These are phyloP conservation scores for Pseudozyma thailandica DNA, from an alignment of 1,284 basidiomycete species.

Conservation along the genomic window DNA sequence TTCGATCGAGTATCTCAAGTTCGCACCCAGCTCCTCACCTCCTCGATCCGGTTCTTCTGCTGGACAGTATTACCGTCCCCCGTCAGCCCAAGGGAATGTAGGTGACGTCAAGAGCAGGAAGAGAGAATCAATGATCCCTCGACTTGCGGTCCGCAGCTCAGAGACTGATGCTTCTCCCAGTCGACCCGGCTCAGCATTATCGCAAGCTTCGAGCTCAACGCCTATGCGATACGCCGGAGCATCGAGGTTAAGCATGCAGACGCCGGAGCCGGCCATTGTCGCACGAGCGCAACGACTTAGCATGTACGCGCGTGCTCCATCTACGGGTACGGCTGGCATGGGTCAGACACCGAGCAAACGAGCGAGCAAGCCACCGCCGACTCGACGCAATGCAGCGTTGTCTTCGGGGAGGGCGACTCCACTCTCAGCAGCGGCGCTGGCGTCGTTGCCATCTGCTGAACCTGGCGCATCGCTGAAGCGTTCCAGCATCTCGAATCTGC, in stretches of 20 bases:
- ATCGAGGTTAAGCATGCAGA: slow-evolving; percentile 59
- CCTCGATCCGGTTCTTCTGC: slow-evolving; percentile 39
- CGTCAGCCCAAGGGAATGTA: slow-evolving; percentile 43
- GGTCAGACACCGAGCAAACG: slow-evolving; percentile 31
- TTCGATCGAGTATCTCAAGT: slow-evolving; percentile 40
- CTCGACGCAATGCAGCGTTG: slow-evolving; percentile 28
- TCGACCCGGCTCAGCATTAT: slow-evolving; percentile 56
- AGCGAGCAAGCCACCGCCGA: slow-evolving; percentile 59
- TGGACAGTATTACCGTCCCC: slow-evolving; percentile 56
- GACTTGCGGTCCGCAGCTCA: slow-evolving; percentile 34
- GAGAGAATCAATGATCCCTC: slow-evolving; percentile 53
- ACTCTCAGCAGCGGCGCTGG: slow-evolving; percentile 59
- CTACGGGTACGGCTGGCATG: slow-evolving; percentile 30
- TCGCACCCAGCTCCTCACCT: slow-evolving; percentile 9
- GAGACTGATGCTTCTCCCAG: slow-evolving; percentile 17
- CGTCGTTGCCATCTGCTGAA: slow-evolving; percentile 54
- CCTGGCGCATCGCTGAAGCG: slow-evolving; percentile 32
- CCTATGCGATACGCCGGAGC: slow-evolving; percentile 44
- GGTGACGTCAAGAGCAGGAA: slow-evolving; percentile 37
- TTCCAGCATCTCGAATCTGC: slow-evolving; percentile 53
- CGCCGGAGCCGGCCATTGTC: slow-evolving; percentile 60
- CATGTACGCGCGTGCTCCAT: slow-evolving; percentile 53
- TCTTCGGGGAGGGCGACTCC: slow-evolving; percentile 55
- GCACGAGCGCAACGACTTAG: slow-evolving; percentile 56
- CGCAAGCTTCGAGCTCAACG: slow-evolving; percentile 43